These are phyloP conservation scores for Penicillium pulvis DNA, from an alignment of 495 filamentous ascomycete species.

Conservation along the genomic window DNA sequence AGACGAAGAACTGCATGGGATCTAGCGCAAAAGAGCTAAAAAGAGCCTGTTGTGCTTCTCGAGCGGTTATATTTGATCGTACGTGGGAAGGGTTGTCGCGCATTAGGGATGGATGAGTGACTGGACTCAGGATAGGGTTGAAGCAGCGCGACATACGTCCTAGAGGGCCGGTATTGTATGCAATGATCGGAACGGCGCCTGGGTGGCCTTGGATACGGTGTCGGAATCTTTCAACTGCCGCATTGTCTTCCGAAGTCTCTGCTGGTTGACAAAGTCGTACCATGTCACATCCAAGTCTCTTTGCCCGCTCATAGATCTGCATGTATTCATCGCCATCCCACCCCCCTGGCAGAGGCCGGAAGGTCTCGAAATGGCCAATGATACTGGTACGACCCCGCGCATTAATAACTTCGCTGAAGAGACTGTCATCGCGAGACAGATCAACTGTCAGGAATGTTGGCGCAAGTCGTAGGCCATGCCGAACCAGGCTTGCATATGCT, in stretches of 20 bases:
- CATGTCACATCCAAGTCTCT: slow-evolving; percentile 49
- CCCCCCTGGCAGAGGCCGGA: slow-evolving; percentile 46
- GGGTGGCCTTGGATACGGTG: slow-evolving; percentile 35
- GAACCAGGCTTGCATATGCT: slow-evolving; percentile 62
- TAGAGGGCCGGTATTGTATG: slow-evolving; percentile 69
- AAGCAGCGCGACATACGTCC: slow-evolving; percentile 66
- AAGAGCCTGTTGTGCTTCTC: slow-evolving; percentile 44
- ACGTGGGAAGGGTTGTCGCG: slow-evolving; percentile 25
- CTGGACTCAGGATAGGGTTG: slow-evolving; percentile 65
- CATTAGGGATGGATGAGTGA: slow-evolving; percentile 41
- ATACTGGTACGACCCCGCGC: slow-evolving; percentile 63
- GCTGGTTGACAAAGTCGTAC: slow-evolving; percentile 50
- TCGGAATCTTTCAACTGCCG: slow-evolving; percentile 43
- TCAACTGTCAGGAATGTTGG: slow-evolving; percentile 72
- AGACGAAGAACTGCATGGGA: slow-evolving; percentile 46
- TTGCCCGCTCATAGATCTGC: slow-evolving; percentile 44
- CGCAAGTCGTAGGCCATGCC: slow-evolving; percentile 67
- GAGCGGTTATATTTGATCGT: slow-evolving; percentile 43
- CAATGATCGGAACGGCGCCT: slow-evolving; percentile 56
- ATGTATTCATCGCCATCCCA: slow-evolving; percentile 42
- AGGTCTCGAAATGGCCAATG: slow-evolving; percentile 62
- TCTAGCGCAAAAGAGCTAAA: slow-evolving; percentile 61
- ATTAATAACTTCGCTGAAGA: slow-evolving; percentile 56
- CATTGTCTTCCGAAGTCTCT: slow-evolving; percentile 41
- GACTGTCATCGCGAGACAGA: slow-evolving; percentile 55